Evolutionary conservation across 768 basidiomycete genomes (phyloP).

Genomic region (Rhodocollybia butyracea): DNA sequence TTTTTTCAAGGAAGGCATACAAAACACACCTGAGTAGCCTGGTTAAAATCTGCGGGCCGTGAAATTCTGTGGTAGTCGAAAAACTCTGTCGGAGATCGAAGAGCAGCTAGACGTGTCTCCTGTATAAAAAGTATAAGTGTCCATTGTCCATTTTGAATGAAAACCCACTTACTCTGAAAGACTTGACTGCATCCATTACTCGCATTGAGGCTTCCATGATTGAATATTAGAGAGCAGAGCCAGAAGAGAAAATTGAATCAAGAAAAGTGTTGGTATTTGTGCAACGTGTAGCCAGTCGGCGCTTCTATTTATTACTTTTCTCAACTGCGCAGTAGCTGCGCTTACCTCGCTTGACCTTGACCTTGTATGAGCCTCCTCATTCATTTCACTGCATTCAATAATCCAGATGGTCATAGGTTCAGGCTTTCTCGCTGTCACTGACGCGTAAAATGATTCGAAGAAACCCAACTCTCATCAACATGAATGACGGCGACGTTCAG

Average conservation of each 20-base stretch:
- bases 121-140: too few species aligned
- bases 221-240: conserved; percentile 3
- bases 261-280: not conserved
- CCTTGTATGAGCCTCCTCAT: not conserved
- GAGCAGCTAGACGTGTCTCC: conserved; percentile 77
- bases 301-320: conserved; percentile 13
- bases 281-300: conserved; percentile 17
- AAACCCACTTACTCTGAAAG: conserved; percentile 54
- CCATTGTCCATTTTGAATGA: not conserved
- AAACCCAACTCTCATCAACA: conserved; percentile 69
- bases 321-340: conserved; percentile 5
- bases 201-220: conserved; percentile 67
- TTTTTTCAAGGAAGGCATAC: conserved; percentile 19
- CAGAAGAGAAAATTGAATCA: not conserved
- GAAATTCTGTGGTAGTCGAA: conserved; percentile 84
- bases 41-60: conserved; percentile 77
- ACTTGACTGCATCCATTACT: conserved; percentile 65
- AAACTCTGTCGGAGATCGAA: conserved; percentile 74
- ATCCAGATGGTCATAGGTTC: too few species aligned
- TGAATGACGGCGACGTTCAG: conserved; percentile 77
- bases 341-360: conserved; percentile 5
- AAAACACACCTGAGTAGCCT: conserved; percentile 60
- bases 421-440: too few species aligned
- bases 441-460: conserved; percentile 78
- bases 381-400: conserved; percentile 7